phyloP scores from a whole-genome alignment of 1,139 yeast species.

The Ogataea hybrid region DNA sequence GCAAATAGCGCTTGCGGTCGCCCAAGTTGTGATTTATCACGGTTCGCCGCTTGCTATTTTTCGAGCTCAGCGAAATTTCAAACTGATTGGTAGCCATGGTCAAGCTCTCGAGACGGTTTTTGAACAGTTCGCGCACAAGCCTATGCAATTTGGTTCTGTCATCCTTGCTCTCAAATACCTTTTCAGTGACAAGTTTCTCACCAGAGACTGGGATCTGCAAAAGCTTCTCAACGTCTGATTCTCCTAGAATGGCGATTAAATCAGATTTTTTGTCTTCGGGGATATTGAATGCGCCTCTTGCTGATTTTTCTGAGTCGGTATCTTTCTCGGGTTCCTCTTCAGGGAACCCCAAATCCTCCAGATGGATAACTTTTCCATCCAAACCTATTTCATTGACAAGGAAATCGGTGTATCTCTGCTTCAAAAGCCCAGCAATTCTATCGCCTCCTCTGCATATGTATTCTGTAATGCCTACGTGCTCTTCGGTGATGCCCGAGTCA shows the following conservation, averaged over 20 bases:
- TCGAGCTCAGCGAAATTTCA: constrained; percentile 45
- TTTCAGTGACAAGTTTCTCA: constrained; percentile 55
- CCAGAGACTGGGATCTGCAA: constrained; percentile 56
- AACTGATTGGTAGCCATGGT: constrained; percentile 71
- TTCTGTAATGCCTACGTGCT: constrained; percentile 82
- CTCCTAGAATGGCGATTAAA: constrained; percentile 56
- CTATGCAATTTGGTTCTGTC: constrained; percentile 76
- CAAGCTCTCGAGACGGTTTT: constrained; percentile 71
- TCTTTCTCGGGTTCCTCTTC: constrained; percentile 32
- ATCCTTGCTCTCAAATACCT: constrained; percentile 63
- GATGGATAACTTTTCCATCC: constrained; percentile 71
- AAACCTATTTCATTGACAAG: constrained; percentile 82
- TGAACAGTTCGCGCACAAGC: constrained; percentile 69
- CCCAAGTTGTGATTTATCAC: constrained; percentile 60
- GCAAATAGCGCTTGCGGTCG: constrained; percentile 63
- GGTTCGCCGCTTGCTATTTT: constrained; percentile 39
- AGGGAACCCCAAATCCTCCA: constrained; percentile 72
- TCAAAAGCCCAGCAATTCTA: constrained; percentile 78
- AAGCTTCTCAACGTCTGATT: constrained; percentile 54
- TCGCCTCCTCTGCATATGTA: constrained; percentile 52
- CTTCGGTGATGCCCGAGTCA: constrained; percentile 38
- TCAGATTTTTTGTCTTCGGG: constrained; percentile 44
- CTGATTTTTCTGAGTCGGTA: constrained; percentile 22
- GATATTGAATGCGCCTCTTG: constrained; percentile 46
- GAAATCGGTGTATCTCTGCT: constrained; percentile 92